phyloP scores from a whole-genome alignment of 1,284 basidiomycete genomes.

The Ganoderma lucidum region DNA sequence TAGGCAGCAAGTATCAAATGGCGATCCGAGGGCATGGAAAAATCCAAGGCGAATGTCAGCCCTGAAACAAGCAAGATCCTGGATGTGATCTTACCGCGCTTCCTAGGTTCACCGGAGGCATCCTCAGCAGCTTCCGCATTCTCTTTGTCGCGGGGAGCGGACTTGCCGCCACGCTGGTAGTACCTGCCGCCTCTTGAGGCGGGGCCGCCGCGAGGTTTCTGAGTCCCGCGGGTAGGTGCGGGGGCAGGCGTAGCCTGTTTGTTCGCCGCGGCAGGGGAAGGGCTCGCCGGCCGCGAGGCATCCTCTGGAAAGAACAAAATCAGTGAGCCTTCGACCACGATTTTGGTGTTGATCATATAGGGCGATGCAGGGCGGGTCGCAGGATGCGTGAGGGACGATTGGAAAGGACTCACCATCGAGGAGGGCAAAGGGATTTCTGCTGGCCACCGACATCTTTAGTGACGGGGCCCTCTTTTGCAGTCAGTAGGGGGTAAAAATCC shows the following conservation, averaged over 20 bases:
- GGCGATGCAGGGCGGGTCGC: constrained; percentile 10
- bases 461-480: constrained; percentile 65
- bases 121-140: constrained; percentile 51
- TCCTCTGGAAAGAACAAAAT: constrained; percentile 40
- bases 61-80: constrained; percentile 23
- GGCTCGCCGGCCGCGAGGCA: constrained; percentile 53
- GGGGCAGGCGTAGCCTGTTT: constrained; percentile 52
- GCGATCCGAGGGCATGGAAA: constrained; percentile 6
- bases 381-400: not conserved
- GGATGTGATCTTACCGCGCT: constrained; percentile 56
- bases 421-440: constrained; percentile 82
- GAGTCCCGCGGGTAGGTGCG: constrained; percentile 45
- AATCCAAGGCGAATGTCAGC: not conserved
- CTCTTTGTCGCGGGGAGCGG: constrained; percentile 43
- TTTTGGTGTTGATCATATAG: not conserved
- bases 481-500: constrained; percentile 49
- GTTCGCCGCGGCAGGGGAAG: constrained; percentile 42
- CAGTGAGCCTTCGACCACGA: constrained; percentile 10
- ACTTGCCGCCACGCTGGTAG: constrained; percentile 71
- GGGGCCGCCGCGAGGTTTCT: constrained; percentile 61
- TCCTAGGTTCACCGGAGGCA: constrained; percentile 53
- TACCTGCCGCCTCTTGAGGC: constrained; percentile 78
- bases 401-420: constrained; percentile 65
- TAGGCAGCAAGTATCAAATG: constrained; percentile 19
- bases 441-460: constrained; percentile 84